Base-by-base conservation (phyloP, 768 basidiomycete species). In the Rhodotorula kratochvilovae region DNA sequence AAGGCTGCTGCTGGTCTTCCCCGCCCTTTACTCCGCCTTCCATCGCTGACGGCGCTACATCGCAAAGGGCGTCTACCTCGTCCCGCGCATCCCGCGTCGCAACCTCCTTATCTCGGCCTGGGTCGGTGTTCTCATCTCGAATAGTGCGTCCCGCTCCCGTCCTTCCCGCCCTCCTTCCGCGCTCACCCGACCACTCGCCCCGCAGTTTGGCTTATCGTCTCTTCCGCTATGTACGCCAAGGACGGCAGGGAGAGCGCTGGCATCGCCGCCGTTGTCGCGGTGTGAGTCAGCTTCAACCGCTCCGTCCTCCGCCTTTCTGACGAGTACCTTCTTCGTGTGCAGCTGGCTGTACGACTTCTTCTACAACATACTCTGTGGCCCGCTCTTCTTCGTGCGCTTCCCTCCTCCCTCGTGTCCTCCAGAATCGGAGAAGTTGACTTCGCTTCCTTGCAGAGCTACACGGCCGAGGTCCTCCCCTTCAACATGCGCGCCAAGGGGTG, bases 31-130 rank as follows among this genome's bases (percentile, higher is more conserved):
- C 13, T 15, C 43, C 43, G 17, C 19, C 15, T 23, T 46, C 45
- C 19, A 46, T 23, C 21, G 5, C 21, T 46, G 16, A 23, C 45
- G 3, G 1, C 21, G 5, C 48, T 27, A 23, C 7, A 5, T 4
- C 10, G 21, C 25, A 10, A 23, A 50, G 48, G 79, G 76, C 25
- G 57, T 75, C 23, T 80, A 75, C 72, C 73, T 66, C 63, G 77
- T 78, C 62, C 78, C 79, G 55, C 72, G 75, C 35, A 62, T 76
- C 42, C 79, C 78, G 25, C 76, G 80, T 45, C 68, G 79, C 11
- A 75, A 66, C 5, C 56, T 77, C 29, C 70, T 76, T 54, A 69
- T 80, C 59, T 70, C 65, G 19, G 76, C 77, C 1, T 63, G 70
- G 63, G 45, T 68, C 27, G 77, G 78, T 33, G 76, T 77, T 61